Base-by-base conservation (phyloP, 1,139 yeast species). In the Suzukiozyma palmioleophila region DNA sequence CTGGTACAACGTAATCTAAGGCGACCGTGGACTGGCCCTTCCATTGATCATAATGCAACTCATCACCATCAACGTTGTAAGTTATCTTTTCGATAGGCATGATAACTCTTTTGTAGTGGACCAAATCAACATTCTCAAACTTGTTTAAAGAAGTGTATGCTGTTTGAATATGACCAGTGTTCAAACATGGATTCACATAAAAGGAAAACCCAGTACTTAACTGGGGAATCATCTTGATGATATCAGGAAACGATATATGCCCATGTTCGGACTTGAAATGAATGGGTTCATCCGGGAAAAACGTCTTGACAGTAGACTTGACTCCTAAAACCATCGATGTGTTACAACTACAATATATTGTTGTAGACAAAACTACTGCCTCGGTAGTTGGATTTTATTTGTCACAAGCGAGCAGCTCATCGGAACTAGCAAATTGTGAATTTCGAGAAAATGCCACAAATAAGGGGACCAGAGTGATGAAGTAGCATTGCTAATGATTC, bases 91-190 rank as follows among this genome's bases (percentile, higher is more conserved):
- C 66, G n/a, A 71, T 61, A 3, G 50, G 49, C 39, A 70, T 49
- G 12, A 71, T 47, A 18, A 63, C 53, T 38, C 77, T 52, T 43
- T 68, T 68, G 48, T 71, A 71, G 50, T 58, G 54, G 7, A 71
- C 63, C 31, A 56, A 53, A 44, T 69, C 73, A 12, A 52, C 49
- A 32, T 53, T 46, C 14, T 66, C 72, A 43, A 68, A 69, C 45
- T 63, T 62, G 46, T 59, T 60, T 16, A 70, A 41, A 0, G 73
- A 75, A 3, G 76, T 65, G 47, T 66, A 71, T 4, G 73, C 74
- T 3, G 77, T 71, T 50, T 71, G 76, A n/a, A 64, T 46, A 47
- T 71, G 75, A 12, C 77, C 76, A 4, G 68, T 59, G 10, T 66
- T 52, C 16, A 71, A 52, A 11, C 69, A 46, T 1, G 76, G 76